Evolutionary conservation across 805 yeast genomes (phyloP).

Genomic region (Hanseniaspora clermontiae): DNA sequence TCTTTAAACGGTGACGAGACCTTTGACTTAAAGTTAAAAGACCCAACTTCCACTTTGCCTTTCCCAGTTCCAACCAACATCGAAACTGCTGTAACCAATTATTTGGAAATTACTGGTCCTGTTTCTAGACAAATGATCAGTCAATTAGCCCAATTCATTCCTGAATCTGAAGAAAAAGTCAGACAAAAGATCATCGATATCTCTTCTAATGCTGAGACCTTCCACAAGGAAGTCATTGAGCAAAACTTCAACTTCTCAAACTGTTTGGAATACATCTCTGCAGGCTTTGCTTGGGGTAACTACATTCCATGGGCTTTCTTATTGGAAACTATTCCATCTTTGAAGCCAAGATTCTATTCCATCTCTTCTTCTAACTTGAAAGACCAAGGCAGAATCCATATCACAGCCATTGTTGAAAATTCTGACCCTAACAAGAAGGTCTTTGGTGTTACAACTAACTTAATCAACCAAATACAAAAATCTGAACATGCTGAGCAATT

Average conservation of each 20-base stretch:
- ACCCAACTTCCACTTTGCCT: slow-evolving; percentile 50
- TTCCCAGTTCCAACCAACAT: slow-evolving; percentile 79
- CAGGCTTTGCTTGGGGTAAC: slow-evolving; percentile 52
- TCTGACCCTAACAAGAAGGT: slow-evolving; percentile 27
- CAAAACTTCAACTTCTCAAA: slow-evolving; percentile 65
- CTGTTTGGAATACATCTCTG: slow-evolving; percentile 48
- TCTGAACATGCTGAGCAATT: slow-evolving; percentile 27
- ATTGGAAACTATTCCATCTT: slow-evolving; percentile 63
- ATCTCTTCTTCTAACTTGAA: slow-evolving; percentile 78
- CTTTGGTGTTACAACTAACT: slow-evolving; percentile 80
- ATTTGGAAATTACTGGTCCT: slow-evolving; percentile 83
- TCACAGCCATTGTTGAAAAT: slow-evolving; percentile 88
- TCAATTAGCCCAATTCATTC: slow-evolving; percentile 70
- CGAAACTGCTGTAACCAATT: slow-evolving; percentile 72
- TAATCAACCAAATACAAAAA: slow-evolving; percentile 52
- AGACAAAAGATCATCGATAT: slow-evolving; percentile 33
- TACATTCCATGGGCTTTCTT: slow-evolving; percentile 71
- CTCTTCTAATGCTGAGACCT: slow-evolving; percentile 54
- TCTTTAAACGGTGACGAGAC: slow-evolving; percentile 44
- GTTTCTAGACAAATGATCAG: slow-evolving; percentile 78
- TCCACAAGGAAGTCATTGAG: slow-evolving; percentile 50
- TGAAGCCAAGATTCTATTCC: slow-evolving; percentile 92
- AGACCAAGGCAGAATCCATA: slow-evolving; percentile 61
- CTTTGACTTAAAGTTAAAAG: slow-evolving; percentile 55
- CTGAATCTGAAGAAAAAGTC: slow-evolving; percentile 37